Percentiles rank a stretch among this genome's conserved stretches.
Evolutionary conservation across 2,329 filamentous ascomycete species (phyloP).

Genomic region (Fusarium oligoseptatum): DNA sequence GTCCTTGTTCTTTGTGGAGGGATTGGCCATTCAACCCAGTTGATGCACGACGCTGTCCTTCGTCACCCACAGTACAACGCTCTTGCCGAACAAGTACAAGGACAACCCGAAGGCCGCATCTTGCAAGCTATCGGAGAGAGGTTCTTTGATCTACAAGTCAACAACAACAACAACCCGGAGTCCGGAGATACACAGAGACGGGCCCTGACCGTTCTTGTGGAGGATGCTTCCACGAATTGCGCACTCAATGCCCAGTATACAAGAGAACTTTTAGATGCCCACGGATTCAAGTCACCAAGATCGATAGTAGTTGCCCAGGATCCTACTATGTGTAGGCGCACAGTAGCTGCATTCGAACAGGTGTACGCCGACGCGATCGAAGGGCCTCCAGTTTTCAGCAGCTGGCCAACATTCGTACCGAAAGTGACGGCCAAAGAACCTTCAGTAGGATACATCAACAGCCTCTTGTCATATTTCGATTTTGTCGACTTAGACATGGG

Average conservation of each 20-base stretch:
- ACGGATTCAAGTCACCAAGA: constrained; percentile 30
- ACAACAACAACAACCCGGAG: background rate
- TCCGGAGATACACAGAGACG: background rate
- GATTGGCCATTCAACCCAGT: constrained; percentile 38
- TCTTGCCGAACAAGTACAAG: constrained; percentile 11
- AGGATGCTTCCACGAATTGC: constrained; percentile 41
- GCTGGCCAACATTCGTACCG: constrained; percentile 41
- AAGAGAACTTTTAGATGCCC: constrained; percentile 29
- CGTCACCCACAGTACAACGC: constrained; percentile 29
- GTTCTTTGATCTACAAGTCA: constrained; percentile 25
- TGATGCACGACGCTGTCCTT: constrained; percentile 36
- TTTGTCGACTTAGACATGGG: background rate
- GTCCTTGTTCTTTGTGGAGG: constrained; percentile 38
- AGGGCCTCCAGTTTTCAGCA: constrained; percentile 3
- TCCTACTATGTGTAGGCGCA: constrained; percentile 40
- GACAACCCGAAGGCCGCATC: constrained; percentile 33
- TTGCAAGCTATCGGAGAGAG: constrained; percentile 28
- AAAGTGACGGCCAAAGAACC: background rate
- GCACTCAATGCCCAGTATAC: constrained; percentile 38
- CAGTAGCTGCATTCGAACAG: constrained; percentile 33
- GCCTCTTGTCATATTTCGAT: constrained; percentile 8
- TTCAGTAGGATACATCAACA: background rate
- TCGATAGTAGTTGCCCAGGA: constrained; percentile 40
- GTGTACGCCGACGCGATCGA: constrained; percentile 17
- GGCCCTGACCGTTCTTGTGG: constrained; percentile 28